Evolutionary conservation across 1,284 basidiomycete genomes (phyloP), one percentile per base, ranked within the genome.

Genomic region (Phenoliferia sp.): DNA sequence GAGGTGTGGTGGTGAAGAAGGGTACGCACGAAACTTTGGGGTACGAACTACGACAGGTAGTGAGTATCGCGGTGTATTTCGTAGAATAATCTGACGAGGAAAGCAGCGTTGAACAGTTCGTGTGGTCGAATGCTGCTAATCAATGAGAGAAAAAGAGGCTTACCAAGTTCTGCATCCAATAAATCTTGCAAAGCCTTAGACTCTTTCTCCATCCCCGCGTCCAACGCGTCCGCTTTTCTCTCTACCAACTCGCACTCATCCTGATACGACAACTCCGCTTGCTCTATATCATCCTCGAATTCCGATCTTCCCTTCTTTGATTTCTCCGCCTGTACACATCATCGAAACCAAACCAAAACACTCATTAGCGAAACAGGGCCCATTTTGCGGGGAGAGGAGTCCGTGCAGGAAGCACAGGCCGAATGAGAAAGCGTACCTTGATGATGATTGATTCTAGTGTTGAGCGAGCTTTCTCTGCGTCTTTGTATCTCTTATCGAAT

Each of bases 221-320:
- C 63, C 29, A 64, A 44, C 19, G 59, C 52, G 19, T 64, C 59
- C 2, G 59, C 61, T 7, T 61, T 29, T 9, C 55, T 48, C 15
- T 26, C 17, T 4, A 70, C 19, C 0, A 35, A 3, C 7, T 54
- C 48, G 54, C 61, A 56, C 12, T 36, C 61, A 33, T 68, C 66
- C 10, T 17, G n/a, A 57, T 68, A 68, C 0, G 33, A 61, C n/a
- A 28, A 58, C 26, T 70, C 59, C 16, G 63, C 60, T 5, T 62
- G 28, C 7, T 66, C 68, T 35, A 68, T 34, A 22, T 70, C 69
- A n/a, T 35, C 39, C 50, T 70, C 66, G 55, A 59, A 56, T 12
- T 70, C 69, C 2, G 66, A 44, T 17, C 33, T 63, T 17, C 55
- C 66, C 44, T 63, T 65, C 48, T 70, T 70, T 17, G 62, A 48